phyloP scores from a whole-genome alignment of 83 land plant genomes.

The Larix sibirica region DNA sequence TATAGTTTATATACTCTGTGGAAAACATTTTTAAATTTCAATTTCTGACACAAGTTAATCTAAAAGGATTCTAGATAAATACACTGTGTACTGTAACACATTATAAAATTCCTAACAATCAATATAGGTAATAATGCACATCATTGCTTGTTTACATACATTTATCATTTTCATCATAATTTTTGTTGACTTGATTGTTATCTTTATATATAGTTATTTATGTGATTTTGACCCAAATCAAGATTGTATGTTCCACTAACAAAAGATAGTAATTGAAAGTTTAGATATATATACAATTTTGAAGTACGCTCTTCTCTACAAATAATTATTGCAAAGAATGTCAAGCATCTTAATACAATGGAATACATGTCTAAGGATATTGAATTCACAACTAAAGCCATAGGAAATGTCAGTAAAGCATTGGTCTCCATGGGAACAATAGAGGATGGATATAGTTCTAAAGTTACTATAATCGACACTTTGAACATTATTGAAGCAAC shows the following conservation, averaged over 20 bases:
- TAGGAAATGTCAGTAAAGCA: slow-evolving; percentile 87
- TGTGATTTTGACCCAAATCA: not conserved
- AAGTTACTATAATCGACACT: slow-evolving; percentile 75
- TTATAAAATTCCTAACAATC: no score
- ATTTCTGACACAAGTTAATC: no score
- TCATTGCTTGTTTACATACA: no score
- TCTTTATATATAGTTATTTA: no score
- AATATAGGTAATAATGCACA: no score
- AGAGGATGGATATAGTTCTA: slow-evolving; percentile 76
- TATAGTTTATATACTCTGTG: no score
- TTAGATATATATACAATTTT: not conserved
- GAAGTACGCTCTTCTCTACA: slow-evolving; percentile 18
- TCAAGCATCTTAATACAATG: slow-evolving; percentile 80
- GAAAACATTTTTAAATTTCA: no score
- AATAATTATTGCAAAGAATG: slow-evolving; percentile 73
- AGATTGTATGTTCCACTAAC: not conserved
- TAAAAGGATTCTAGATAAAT: no score
- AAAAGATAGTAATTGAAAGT: not conserved
- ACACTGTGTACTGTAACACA: no score
- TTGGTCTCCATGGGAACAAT: slow-evolving; percentile 88
- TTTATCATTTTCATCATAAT: no score
- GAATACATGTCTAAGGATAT: slow-evolving; percentile 62
- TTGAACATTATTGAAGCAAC: slow-evolving; percentile 75
- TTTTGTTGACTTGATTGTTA: no score
- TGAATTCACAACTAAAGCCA: slow-evolving; percentile 83